Percentiles rank a stretch among this genome's conserved stretches.
phyloP scores from a whole-genome alignment of 139 green algal genomes.

The Chlorella sp. region DNA sequence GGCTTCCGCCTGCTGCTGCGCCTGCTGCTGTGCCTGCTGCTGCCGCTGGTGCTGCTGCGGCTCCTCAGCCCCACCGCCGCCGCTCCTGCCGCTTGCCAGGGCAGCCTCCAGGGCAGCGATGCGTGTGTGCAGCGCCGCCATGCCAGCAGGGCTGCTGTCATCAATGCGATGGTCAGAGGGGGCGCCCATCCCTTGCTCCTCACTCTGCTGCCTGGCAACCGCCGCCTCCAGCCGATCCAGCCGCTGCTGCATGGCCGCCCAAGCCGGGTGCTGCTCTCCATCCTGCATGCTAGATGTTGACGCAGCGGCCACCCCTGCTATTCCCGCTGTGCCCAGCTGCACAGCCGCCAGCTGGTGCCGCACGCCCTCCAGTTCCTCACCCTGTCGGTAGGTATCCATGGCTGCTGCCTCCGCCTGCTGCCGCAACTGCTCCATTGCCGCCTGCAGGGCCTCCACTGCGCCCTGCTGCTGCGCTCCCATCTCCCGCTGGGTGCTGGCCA shows the following conservation, averaged over 20 bases:
- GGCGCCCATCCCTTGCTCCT: too few relatives aligned
- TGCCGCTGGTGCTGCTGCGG: neutral
- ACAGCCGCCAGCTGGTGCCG: neutral
- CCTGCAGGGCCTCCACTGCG: neutral
- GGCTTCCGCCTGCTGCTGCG: neutral
- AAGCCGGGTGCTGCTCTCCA: neutral
- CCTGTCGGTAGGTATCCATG: neutral
- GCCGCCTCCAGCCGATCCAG: neutral
- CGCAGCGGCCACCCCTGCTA: neutral
- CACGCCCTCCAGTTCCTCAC: neutral
- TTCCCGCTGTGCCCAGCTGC: neutral
- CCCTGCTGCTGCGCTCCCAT: neutral
- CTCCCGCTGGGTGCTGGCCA: neutral
- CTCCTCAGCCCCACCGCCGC: neutral
- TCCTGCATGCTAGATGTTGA: neutral
- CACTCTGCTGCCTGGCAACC: neutral
- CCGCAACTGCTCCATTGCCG: neutral
- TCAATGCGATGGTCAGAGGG: too few relatives aligned
- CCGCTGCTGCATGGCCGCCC: slow-evolving; percentile 1
- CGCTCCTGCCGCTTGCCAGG: too few relatives aligned
- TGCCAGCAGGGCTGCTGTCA: too few relatives aligned
- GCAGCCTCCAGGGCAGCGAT: neutral
- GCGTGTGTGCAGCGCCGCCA: neutral
- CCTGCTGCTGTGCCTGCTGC: too few relatives aligned
- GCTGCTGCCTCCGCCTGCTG: neutral